Base-by-base conservation (phyloP, 2,329 filamentous ascomycete genomes). In the Monilinia fructigena region DNA sequence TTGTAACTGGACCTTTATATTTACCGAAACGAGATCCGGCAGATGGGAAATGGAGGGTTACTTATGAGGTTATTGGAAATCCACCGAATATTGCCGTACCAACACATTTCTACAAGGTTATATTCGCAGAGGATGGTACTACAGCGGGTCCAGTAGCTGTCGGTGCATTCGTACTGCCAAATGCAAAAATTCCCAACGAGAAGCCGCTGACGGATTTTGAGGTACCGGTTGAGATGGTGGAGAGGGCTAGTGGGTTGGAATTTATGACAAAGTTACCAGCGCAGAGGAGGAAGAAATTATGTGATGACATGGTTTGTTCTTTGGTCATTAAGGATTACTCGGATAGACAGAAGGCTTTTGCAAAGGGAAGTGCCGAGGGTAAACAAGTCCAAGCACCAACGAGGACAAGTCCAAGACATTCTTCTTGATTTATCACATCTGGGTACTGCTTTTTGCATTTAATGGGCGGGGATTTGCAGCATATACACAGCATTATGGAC, bases 41-140 rank as follows among this genome's bases (percentile, higher is more conserved):
- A 66, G 95, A 98, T 81, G 90, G 91, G 73, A 98, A 98, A 82
- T 99, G 93, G 93, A 89, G 93, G 72, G 93, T 97, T 67, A 89
- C 84, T 68, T 98, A 99, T 81, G 95, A 99, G 81, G 90, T 99
- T 68, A 97, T 99, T 73, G 95, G 95, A 50, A 90, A 84, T 76
- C 95, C 95, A 71, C 94, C 95, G 10, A 96, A 93, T 74, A 90
- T 99, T 65, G 93, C 95, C 35, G 95, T 99, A 63, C 95, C 95
- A 3, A 99, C 95, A 28, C 95, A 99, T 79, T 99, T 99, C 81
- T 99, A 97, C 85, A 99, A 99, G 82, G 92, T 99, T 75, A 95
- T 99, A 73, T 96, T 95, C 75, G 95, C 92, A 35, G 95, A 99
- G 80, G 92, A 97, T 75, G 91, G 90, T 4, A 80, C 79, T 1